Conservation (phyloP, 352 stramenopile species). For the Globisporangium iwayamae region DNA sequence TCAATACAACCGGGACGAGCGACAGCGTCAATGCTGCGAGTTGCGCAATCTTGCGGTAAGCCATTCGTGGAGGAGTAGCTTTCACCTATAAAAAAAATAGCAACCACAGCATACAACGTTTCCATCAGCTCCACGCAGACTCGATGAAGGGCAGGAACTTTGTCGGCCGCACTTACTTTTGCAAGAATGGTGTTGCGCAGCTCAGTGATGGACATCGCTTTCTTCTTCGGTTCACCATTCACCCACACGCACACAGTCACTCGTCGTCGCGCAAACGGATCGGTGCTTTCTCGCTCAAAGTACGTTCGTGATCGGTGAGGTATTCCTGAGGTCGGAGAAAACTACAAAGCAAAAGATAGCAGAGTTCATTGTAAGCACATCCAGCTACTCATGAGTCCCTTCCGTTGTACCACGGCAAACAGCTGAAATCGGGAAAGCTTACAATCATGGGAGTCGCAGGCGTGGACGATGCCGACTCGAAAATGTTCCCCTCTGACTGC, state of each 20-base stretch:
- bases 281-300: conserved; percentile 29
- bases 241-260: conserved; percentile 82
- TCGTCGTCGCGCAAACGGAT: conserved; percentile 57
- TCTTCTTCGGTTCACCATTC: conserved; percentile 58
- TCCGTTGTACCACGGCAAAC: neutral
- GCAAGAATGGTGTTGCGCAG: conserved; percentile 76
- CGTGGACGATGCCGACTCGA: conserved; percentile 21
- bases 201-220: conserved; percentile 78
- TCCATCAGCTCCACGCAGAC: neutral
- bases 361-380: conserved; percentile 11
- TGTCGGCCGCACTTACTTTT: conserved; percentile 33
- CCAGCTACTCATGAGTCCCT: neutral
- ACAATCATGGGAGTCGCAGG: conserved; percentile 23
- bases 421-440: conserved; percentile 5
- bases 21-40: conserved; percentile 51
- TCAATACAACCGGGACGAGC: conserved; percentile 56
- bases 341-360: conserved; percentile 4
- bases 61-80: conserved; percentile 53
- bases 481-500: conserved; percentile 39
- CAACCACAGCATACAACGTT: neutral
- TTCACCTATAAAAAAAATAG: conserved; percentile 42
- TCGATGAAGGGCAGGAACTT: neutral
- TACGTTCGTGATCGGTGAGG: conserved; percentile 32
- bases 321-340: conserved; percentile 20
- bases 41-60: conserved; percentile 72